These are phyloP conservation scores for Psilocybe azurescens DNA, from an alignment of 768 basidiomycete genomes.

Conservation along the genomic window DNA sequence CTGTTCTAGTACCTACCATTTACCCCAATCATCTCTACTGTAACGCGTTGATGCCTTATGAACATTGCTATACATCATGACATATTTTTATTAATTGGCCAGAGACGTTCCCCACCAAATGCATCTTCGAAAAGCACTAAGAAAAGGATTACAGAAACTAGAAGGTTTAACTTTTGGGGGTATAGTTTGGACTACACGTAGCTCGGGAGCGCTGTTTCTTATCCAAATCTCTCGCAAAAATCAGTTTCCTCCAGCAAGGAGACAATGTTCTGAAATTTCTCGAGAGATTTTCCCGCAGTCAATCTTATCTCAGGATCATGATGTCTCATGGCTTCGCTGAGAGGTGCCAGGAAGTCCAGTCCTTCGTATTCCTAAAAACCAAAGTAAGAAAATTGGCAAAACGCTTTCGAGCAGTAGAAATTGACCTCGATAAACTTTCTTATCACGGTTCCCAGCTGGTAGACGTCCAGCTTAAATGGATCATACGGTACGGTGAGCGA, in stretches of 20 bases:
- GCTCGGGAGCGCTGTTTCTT: too few species aligned
- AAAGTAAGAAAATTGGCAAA: too few species aligned
- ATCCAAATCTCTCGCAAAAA: slow-evolving; percentile 5
- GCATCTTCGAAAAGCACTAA: too few species aligned
- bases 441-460: slow-evolving; percentile 28
- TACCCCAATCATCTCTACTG: too few species aligned
- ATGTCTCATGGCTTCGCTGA: slow-evolving; percentile 9
- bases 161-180: slow-evolving; percentile 39
- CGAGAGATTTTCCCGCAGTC: not conserved
- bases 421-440: slow-evolving; percentile 1
- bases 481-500: slow-evolving; percentile 25
- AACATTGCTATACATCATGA: too few species aligned
- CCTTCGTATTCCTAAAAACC: slow-evolving; percentile 9
- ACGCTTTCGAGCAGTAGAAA: not conserved
- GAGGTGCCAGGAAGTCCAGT: slow-evolving; percentile 8
- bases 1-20: too few species aligned
- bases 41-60: too few species aligned
- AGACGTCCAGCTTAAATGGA: slow-evolving; percentile 34
- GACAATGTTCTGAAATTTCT: slow-evolving; percentile 1
- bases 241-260: slow-evolving; percentile 1
- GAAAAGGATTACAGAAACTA: too few species aligned
- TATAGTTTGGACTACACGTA: slow-evolving; percentile 12
- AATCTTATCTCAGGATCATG: slow-evolving; percentile 9
- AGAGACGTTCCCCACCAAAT: too few species aligned
- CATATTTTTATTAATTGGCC: too few species aligned